Percentiles rank a stretch among this genome's conserved stretches.
phyloP scores from a whole-genome alignment of 2,329 filamentous ascomycete species.

The Aspergillus sp. region DNA sequence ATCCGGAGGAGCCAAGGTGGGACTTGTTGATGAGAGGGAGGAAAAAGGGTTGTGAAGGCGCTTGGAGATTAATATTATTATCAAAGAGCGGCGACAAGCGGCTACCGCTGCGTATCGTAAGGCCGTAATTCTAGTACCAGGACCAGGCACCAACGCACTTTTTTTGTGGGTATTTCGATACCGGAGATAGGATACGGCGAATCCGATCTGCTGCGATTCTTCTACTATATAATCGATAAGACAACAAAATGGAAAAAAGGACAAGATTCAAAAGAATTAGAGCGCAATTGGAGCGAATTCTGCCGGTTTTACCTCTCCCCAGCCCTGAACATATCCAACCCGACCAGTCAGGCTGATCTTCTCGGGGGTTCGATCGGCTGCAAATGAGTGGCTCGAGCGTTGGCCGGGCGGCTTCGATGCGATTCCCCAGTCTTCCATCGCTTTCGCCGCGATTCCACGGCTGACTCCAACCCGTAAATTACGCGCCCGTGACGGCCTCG shows the following conservation, averaged over 20 bases:
- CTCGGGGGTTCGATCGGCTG: conserved; percentile 18
- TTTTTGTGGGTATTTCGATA: conserved; percentile 8
- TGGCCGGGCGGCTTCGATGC: conserved; percentile 23
- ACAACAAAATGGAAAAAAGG: too few species aligned
- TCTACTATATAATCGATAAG: too few species aligned
- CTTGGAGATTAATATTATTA: conserved; percentile 8
- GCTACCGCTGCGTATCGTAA: not conserved
- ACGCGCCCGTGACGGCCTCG: not conserved
- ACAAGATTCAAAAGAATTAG: too few species aligned
- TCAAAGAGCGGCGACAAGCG: conserved; percentile 8
- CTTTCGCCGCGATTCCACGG: conserved; percentile 28
- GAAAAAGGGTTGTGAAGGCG: conserved; percentile 17
- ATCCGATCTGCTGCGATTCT: too few species aligned
- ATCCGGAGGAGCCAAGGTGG: conserved; percentile 11
- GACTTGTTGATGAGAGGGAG: conserved; percentile 6
- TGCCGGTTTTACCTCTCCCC: conserved; percentile 11
- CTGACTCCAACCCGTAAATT: conserved; percentile 19
- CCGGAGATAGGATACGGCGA: conserved; percentile 19
- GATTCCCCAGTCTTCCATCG: conserved; percentile 33
- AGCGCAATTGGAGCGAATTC: conserved; percentile 5
- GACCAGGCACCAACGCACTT: conserved; percentile 17
- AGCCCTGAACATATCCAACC: not conserved
- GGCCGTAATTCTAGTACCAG: conserved; percentile 10
- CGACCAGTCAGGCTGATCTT: conserved; percentile 8
- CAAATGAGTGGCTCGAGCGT: conserved; percentile 29